Evolutionary conservation across 2,329 filamentous ascomycete genomes (phyloP), one percentile per base, ranked within the genome.

Genomic region (Ophiostoma perfectum): DNA sequence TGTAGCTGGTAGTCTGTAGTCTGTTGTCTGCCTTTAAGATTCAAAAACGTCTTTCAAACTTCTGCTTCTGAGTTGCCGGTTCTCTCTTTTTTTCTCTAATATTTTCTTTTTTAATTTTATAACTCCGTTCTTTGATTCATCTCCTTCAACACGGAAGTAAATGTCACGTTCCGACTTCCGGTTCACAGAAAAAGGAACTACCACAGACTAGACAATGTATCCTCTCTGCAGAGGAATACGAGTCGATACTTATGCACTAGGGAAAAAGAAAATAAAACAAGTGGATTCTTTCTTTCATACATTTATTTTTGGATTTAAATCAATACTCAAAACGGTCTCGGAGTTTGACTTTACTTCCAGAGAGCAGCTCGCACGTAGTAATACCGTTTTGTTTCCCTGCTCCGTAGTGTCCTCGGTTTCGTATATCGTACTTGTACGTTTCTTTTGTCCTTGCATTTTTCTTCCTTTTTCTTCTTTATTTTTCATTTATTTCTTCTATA

Each of bases 311-410:
- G 18, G 47, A 16, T 52, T 18, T 44, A 12, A 7, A 8, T 55
- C 47, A 27, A 27, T 27, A 27, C 27, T 55, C 49, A 1, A 9
- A 55, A 55, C 49, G 49, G 49, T 12, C 47, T 18, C 49, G 49
- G 49, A 55, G 49, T 55, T 55, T 55, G 49, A 55, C 14, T 36
- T 55, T 55, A 18, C 49, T 55, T 55, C 49, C 49, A 52, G 47
- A 16, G 14, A 7, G 7, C n/a, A 45, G n/a, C 27, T 27, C 27
- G 27, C 27, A 27, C 27, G 27, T 27, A 27, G 27, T 27, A 27
- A 27, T n/a, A n/a, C 27, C 27, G 27, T 27, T 27, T 27, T 27
- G 27, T 27, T 27, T 27, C 27, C 27, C 27, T 27, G 27, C 12
- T 55, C n/a, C n/a, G 49, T 55, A 55, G 1, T 27, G 49, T 18